A percentile compares a stretch with the other conserved stretches of the same genome.
These are phyloP conservation scores for Paspalum vaginatum DNA, from an alignment of 176 grass and related monocot genomes.

Conservation along the genomic window DNA sequence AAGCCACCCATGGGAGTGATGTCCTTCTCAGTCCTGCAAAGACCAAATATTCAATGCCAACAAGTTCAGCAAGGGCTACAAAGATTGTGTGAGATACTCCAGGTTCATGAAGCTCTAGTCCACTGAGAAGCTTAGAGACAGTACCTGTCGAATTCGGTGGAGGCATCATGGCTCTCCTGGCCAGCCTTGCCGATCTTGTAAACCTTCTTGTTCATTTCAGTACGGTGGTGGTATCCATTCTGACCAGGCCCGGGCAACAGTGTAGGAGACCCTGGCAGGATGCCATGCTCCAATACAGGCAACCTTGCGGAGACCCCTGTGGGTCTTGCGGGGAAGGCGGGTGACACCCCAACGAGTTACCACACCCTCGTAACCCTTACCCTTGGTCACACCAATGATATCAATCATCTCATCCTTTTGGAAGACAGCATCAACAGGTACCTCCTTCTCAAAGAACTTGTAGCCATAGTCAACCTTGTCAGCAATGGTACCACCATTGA, in stretches of 20 bases:
- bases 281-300: constrained; percentile 98
- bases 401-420: constrained; percentile 99
- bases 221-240: constrained; percentile 93
- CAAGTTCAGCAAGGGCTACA: background rate
- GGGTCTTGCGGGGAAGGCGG: constrained; percentile 98
- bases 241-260: constrained; percentile 93
- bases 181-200: constrained; percentile 89
- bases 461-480: constrained; percentile 90
- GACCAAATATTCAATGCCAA: background rate
- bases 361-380: constrained; percentile 97
- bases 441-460: constrained; percentile 84
- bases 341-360: constrained; percentile 97
- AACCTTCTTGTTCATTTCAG: constrained; percentile 94
- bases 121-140: background rate
- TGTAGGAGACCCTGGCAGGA: constrained; percentile 92
- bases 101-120: background rate
- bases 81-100: background rate
- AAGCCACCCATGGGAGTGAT: constrained; percentile 98
- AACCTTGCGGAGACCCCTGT: constrained; percentile 96
- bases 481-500: constrained; percentile 82
- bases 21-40: constrained; percentile 91
- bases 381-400: constrained; percentile 93
- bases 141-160: constrained; percentile 84
- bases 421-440: constrained; percentile 81
- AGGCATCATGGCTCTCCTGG: constrained; percentile 69